Base-by-base conservation (phyloP, 345 rosid genomes). In the Populus tremula region DNA sequence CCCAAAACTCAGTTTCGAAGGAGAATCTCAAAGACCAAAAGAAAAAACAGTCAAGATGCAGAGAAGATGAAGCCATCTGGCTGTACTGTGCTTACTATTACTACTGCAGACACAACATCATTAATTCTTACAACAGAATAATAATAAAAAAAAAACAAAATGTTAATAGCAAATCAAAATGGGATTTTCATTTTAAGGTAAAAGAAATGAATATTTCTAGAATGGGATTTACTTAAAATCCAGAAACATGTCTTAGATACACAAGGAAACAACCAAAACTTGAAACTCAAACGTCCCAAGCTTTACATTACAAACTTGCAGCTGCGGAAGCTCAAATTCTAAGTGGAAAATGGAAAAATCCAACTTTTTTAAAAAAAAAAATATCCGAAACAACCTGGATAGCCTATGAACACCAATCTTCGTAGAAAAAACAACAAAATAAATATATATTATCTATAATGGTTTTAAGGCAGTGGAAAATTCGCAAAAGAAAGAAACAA, bases 1-100 rank as follows among this genome's bases (percentile, higher is more conserved):
- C 88, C 82, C 81, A 80, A 84, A 85, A 87, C 90, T 79, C 83
- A 65, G 88, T 79, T 73, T 73, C 74, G 33, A 80, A 72, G 84
- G 83, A 86, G 85, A 83, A 82, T 84, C 86, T 78, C 77, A 74
- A 80, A 73, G 74, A 69, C 73, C 77, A 25, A 76, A 70, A 71
- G 70, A 79, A 39, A 70, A 80, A 39, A 25, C 62, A 78, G 87
- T 86, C 87, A 85, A 85, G 85, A 79, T 53, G 75, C 80, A 81
- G 84, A 81, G 83, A 83, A 80, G 86, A 86, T 80, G 80, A 79
- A 80, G 79, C 67, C 79, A 78, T 78, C 77, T 82, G 80, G 76
- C 74, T 83, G 72, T 47, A 47, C 50, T 47, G 67, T 47, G 14
- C 18, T 47, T 47, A 47, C 50, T 47, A 14, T 47, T 47, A 47